Base-by-base conservation (phyloP, 2,329 filamentous ascomycete species). In the Trichoderma semiorbis region DNA sequence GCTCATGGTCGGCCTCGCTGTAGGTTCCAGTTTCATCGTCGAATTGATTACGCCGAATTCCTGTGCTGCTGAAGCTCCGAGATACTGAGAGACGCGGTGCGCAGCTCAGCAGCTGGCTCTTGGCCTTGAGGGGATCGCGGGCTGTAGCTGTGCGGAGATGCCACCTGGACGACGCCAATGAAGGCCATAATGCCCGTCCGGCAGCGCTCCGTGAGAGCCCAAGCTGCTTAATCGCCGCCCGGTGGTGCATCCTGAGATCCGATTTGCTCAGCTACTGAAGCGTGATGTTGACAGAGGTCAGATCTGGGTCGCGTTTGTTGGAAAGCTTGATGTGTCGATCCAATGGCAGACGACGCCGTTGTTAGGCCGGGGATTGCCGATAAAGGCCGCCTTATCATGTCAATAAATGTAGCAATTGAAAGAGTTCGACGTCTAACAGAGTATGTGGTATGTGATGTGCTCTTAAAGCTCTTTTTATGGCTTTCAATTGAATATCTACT, bases 331-430 rank as follows among this genome's bases (percentile, higher is more conserved):
- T n/a, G 11, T 24, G 57, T 36, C 28, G 57, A 62, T 50, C 39
- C 57, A 69, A 36, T 61, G 21, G 28, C 57, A 32, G 30, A 12
- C 36, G 28, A 28, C 55, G 18, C 36, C 24, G 8, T 69, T 62
- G 67, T 50, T 43, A 18, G 39, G 67, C 67, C 67, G 67, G 67
- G 67, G 57, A 26, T 69, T 69, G 30, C 67, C 67, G 67, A 69
- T 58, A 21, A 36, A 69, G 67, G 67, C 67, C 67, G 67, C 50
- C 24, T 58, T 28, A 12, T 61, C 50, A 28, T 61, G 21, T 28
- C 24, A 4, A 2, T 7, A 5, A 16, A 53, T 24, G 2, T n/a
- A 60, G 18, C 11, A 7, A 34, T 60, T 4, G 30, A 32, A 34
- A 24, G n/a, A 14, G 3, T 21, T 34, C 10, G 11, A 5, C 32